Conservation (phyloP, 2,329 filamentous ascomycete genomes). For the Ramularia collo-cygni region DNA sequence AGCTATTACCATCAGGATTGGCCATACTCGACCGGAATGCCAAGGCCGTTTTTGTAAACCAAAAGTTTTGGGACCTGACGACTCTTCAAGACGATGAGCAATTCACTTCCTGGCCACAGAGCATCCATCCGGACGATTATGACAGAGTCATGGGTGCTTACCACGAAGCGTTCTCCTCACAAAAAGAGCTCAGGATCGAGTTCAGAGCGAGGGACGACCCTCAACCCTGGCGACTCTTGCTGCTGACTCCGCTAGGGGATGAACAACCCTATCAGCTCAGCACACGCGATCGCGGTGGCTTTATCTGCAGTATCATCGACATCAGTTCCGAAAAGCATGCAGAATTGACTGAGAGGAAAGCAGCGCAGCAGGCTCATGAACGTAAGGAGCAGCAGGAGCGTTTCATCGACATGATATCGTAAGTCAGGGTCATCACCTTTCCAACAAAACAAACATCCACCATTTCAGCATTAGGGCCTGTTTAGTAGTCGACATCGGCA, state of each 20-base stretch:
- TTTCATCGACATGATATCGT: constrained; percentile 40
- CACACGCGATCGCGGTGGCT: constrained; percentile 34
- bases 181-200: constrained; percentile 36
- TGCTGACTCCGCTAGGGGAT: constrained; percentile 37
- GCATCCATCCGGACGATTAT: constrained; percentile 39
- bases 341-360: constrained; percentile 36
- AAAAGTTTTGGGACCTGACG: constrained; percentile 41
- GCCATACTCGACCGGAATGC: constrained; percentile 41
- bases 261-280: constrained; percentile 29
- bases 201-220: constrained; percentile 34
- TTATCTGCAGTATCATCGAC: constrained; percentile 42
- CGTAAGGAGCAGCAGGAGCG: constrained; percentile 41
- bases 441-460: constrained; percentile 13
- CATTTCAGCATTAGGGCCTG: too few species aligned
- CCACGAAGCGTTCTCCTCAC: constrained; percentile 34
- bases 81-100: constrained; percentile 35
- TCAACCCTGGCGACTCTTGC: constrained; percentile 36
- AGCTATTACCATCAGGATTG: constrained; percentile 40
- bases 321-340: constrained; percentile 41
- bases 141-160: constrained; percentile 40
- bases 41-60: constrained; percentile 37
- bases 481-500: too few species aligned
- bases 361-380: constrained; percentile 37
- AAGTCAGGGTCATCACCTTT: constrained; percentile 20
- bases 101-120: constrained; percentile 42